Percentiles rank a stretch among this genome's conserved stretches.
Evolutionary conservation across 345 rosid species (phyloP).

Genomic region (Barbarea vulgaris): DNA sequence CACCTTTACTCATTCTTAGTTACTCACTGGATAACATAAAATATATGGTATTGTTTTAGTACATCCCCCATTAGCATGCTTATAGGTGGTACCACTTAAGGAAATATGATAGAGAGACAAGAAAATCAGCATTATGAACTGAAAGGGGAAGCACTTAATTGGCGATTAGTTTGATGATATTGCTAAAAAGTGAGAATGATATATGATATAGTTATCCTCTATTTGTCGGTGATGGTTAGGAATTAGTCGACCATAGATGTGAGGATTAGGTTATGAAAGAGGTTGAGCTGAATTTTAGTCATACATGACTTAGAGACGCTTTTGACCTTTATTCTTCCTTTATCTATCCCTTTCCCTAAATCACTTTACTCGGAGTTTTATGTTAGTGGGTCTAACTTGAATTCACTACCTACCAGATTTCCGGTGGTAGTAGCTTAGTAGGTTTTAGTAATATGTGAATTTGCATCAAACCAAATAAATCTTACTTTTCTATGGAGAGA

Average conservation of each 20-base stretch:
- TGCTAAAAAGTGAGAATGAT: neutral
- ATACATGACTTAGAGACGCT: neutral
- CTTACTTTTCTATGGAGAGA: neutral
- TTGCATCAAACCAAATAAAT: slow-evolving; percentile 6
- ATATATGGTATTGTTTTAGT: slow-evolving; percentile 2
- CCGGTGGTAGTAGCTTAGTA: slow-evolving; percentile 28
- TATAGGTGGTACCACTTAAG: slow-evolving; percentile 5
- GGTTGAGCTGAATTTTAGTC: slow-evolving; percentile 5
- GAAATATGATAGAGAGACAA: neutral
- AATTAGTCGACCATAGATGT: slow-evolving; percentile 4
- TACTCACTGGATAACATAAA: slow-evolving; percentile 18
- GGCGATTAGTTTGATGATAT: neutral
- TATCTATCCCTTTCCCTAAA: neutral
- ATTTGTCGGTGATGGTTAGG: slow-evolving; percentile 9
- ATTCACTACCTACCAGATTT: slow-evolving; percentile 24
- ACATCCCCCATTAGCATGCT: slow-evolving; percentile 12
- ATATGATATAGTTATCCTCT: slow-evolving; percentile 3
- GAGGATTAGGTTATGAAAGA: neutral
- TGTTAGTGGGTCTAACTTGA: slow-evolving; percentile 9
- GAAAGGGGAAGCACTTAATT: neutral
- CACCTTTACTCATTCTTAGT: slow-evolving; percentile 19
- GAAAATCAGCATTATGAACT: slow-evolving; percentile 7
- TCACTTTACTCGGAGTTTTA: slow-evolving; percentile 3
- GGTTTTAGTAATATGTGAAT: slow-evolving; percentile 1
- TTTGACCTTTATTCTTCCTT: neutral